Conservation (phyloP, 139 green algal species). For the Microglena sp. region DNA sequence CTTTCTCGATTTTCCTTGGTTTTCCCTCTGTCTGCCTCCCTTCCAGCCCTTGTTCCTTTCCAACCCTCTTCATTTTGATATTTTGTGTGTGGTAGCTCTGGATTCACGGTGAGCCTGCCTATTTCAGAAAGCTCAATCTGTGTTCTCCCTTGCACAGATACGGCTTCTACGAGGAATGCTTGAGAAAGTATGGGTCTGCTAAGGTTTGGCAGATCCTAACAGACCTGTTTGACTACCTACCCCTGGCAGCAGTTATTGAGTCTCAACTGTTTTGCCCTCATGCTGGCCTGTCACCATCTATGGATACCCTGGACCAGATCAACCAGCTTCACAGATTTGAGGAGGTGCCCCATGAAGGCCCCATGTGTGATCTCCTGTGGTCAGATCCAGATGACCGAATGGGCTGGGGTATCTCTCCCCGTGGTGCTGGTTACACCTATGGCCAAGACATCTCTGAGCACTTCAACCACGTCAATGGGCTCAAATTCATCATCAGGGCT, state of each 20-base stretch:
- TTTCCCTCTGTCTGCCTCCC: background rate
- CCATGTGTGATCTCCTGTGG: constrained; percentile 95
- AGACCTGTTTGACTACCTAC: constrained; percentile 97
- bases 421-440: constrained; percentile 82
- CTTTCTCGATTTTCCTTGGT: background rate
- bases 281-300: constrained; percentile 88
- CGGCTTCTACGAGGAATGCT: constrained; percentile 99
- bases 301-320: constrained; percentile 91
- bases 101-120: no score
- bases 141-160: constrained; percentile 63
- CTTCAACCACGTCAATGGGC: constrained; percentile 88
- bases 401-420: constrained; percentile 82
- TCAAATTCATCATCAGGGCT: constrained; percentile 94
- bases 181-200: constrained; percentile 98
- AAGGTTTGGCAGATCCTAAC: constrained; percentile 98
- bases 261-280: constrained; percentile 84
- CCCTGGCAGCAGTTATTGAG: constrained; percentile 79
- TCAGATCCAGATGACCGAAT: constrained; percentile 94
- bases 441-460: constrained; percentile 80
- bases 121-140: no score
- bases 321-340: constrained; percentile 28
- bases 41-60: background rate
- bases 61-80: background rate
- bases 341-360: constrained; percentile 87
- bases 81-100: no score